Evolutionary conservation across 169 alveolate species (phyloP), one percentile per base, ranked within the genome.

Genomic region (Eimeria praecox): DNA sequence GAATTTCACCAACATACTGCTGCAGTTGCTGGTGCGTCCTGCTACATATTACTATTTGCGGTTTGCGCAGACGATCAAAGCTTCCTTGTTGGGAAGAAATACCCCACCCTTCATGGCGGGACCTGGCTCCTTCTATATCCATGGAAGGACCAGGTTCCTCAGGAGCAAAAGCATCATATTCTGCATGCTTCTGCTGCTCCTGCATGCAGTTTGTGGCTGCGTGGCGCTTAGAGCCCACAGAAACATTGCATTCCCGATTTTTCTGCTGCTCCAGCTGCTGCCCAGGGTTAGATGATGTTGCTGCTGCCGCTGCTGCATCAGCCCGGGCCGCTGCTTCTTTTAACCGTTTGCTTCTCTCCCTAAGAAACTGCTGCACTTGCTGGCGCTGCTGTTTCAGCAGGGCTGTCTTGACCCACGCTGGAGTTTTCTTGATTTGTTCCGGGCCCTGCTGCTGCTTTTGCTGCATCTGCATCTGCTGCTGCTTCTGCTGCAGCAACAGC

Each of bases 11-110:
- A 49, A 97, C 93, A 56, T 96, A 97, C 90, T 97, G 98, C 22
- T 88, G 86, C 78, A 97, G 93, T 52, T 97, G 98, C 44, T 97
- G 94, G 66, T 97, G 98, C 33, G 97, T 97, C 56, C 98, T 71
- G 86, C 97, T 97, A 95, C 97, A 92, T 24, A 97, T 96, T 49
- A 97, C 75, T 42, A 97, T 85, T 97, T 97, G 97, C 46, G 94
- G 80, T 35, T 59, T 80, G 69, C 59, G 94, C 54, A 75, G 82
- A 40, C 52, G 6, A 30, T 69, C 71, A 89, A 24, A 12, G 59
- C 12, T 38, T 16, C 94, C 71, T 24, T 30, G 71, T 12, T 89
- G 64, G 35, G 83, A 52, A 89, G 91, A 38, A 18, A 20, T 12
- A 20, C 54, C 12, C 91, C 44, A 33, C 10, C 44, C 22, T 44